These are phyloP conservation scores for Mortierella sp. DNA, from an alignment of 371 early-diverging fungal species.

Conservation along the genomic window DNA sequence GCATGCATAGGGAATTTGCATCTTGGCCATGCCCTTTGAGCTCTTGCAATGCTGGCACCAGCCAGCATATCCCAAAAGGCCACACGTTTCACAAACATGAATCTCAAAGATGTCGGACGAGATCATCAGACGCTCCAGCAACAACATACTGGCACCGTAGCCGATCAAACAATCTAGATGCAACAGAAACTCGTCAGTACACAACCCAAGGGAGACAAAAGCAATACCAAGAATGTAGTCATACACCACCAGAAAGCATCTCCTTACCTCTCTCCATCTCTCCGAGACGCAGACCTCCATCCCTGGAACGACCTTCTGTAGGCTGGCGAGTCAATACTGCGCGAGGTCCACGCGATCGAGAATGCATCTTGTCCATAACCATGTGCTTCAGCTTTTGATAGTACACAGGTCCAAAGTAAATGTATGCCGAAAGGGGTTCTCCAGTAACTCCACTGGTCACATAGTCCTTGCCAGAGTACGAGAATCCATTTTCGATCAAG, in stretches of 20 bases:
- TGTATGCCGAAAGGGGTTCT: constrained; percentile 93
- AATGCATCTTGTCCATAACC: constrained; percentile 99
- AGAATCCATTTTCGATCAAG: constrained; percentile 95
- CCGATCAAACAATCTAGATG: constrained; percentile 95
- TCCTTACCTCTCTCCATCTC: constrained; percentile 94
- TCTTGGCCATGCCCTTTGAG: constrained; percentile 83
- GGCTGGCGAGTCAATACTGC: constrained; percentile 98
- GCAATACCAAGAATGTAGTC: not conserved
- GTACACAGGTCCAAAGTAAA: constrained; percentile 98
- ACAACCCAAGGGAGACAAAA: not conserved
- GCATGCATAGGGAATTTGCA: constrained; percentile 98
- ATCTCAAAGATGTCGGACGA: constrained; percentile 96
- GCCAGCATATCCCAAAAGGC: constrained; percentile 92
- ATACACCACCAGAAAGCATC: not conserved
- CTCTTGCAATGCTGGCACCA: constrained; percentile 98
- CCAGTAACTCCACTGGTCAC: constrained; percentile 96
- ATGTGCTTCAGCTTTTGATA: constrained; percentile 99
- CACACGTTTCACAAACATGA: constrained; percentile 93
- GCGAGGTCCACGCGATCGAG: constrained; percentile 95
- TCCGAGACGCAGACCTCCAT: constrained; percentile 98
- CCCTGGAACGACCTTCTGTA: constrained; percentile 98
- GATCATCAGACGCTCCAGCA: constrained; percentile 96
- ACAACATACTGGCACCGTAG: constrained; percentile 94
- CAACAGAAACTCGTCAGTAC: not conserved
- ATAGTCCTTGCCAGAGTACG: constrained; percentile 99